Conservation (phyloP, 73 alveolate genomes). For the Paraurostyla sp. region DNA sequence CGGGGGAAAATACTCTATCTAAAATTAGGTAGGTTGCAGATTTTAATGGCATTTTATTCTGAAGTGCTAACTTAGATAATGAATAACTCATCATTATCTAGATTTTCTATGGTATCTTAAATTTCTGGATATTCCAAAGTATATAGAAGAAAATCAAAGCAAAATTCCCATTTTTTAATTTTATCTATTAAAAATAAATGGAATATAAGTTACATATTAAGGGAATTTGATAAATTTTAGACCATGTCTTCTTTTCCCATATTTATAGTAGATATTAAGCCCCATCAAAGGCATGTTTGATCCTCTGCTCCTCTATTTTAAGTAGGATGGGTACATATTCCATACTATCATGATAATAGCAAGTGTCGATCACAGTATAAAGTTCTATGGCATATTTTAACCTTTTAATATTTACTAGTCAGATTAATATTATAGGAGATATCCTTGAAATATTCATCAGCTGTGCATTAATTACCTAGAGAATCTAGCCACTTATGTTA, state of each 20-base stretch:
- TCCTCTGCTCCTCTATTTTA: neutral
- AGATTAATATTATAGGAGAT: too few species aligned
- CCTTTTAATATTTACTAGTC: too few species aligned
- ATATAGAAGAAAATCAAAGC: neutral
- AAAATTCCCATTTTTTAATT: neutral
- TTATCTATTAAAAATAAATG: neutral
- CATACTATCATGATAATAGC: slow-evolving; percentile 16
- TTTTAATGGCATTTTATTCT: too few species aligned
- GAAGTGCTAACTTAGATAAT: neutral
- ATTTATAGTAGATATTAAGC: neutral
- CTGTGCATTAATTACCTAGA: too few species aligned
- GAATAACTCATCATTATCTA: neutral
- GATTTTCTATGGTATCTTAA: neutral
- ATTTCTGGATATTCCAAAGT: neutral
- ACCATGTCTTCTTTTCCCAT: neutral
- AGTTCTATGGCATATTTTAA: too few species aligned
- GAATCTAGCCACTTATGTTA: too few species aligned
- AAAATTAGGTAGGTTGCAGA: too few species aligned
- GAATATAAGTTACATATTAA: neutral
- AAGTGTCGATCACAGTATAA: slow-evolving; percentile 5
- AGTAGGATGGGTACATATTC: slow-evolving; percentile 34
- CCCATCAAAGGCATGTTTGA: neutral
- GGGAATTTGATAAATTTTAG: neutral
- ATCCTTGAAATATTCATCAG: too few species aligned
- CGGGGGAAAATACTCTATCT: too few species aligned